Conservation (phyloP, 2,329 filamentous ascomycete genomes). For the Epichloe aotearoae region DNA sequence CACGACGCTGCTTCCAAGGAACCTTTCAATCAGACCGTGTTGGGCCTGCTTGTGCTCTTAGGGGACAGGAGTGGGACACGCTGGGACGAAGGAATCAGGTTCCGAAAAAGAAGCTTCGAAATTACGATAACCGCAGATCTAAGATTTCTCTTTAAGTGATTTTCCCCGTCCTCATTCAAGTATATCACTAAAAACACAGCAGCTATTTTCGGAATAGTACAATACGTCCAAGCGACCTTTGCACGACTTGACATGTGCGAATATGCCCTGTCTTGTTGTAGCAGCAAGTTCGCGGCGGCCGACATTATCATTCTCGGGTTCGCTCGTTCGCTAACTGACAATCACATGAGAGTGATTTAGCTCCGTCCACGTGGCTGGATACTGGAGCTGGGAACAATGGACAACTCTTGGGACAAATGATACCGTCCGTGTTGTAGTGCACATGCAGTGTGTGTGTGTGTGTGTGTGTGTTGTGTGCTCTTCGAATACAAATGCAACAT, state of each 20-base stretch:
- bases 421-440: neutral
- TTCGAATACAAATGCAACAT: neutral
- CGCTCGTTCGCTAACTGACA: neutral
- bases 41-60: too few relatives aligned
- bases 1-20: neutral
- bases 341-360: neutral
- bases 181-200: neutral
- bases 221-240: neutral
- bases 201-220: neutral
- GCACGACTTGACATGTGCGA: neutral
- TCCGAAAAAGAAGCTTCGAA: neutral
- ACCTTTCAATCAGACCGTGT: neutral
- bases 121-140: too few relatives aligned
- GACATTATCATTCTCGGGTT: neutral
- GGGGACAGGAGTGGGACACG: neutral
- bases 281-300: neutral
- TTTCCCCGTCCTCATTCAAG: neutral
- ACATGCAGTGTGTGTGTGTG: neutral
- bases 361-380: conserved; percentile 3
- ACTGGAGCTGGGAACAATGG: neutral
- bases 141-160: too few relatives aligned
- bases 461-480: neutral
- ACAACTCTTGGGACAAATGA: neutral
- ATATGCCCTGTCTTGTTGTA: neutral
- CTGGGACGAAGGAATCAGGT: neutral